Evolutionary conservation across 164 flowering plant species (phyloP), one percentile per base, ranked within the genome.

Genomic region (Vitis amurensis): DNA sequence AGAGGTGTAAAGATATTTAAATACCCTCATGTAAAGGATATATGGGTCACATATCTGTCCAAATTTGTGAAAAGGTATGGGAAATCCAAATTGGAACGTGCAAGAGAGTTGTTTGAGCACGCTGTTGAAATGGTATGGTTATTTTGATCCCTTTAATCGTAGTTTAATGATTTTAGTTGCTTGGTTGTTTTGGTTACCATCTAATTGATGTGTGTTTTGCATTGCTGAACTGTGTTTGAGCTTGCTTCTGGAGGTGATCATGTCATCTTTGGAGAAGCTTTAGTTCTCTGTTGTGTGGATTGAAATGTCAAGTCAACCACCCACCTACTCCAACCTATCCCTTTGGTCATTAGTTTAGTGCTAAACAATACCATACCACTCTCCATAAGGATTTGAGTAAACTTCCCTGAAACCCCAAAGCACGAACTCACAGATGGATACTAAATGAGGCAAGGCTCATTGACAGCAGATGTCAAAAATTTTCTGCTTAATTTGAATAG

Each of bases 11-110:
- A 93, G 79, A 95, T 95, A 59, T 95, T 95, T 63, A 95, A 93
- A 68, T 95, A 95, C 69, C 99, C 99, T 13, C 99, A 95, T 72
- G 99, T 89, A 47, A 95, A 95, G 82, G 97, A 93, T 74, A 89
- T 95, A 62, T 93, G 98, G 97, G 88, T 93, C 50, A 90, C 98
- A 23, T 95, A 95, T 79, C 86, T 95, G 6, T 77, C 99, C 17
- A 95, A 95, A 76, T 93, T 95, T 82, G 97, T 95, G 6, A 89
- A 90, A 73, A 87, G 99, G 85, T 93, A 90, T 76, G 93, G 91
- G 55, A 93, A 84, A 72, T 73, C 85, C 29, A 93, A 95, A 71
- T 78, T 95, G 61, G 99, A 95, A 75, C 85, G 99, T 2, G 92
- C 97, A 16, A 84, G 99, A 71, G 97, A 95, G 81, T 77, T 95